Percentiles rank a stretch among this genome's conserved stretches.
Evolutionary conservation across 2,329 filamentous ascomycete species (phyloP).

Genomic region (Chaetomium strumarium): DNA sequence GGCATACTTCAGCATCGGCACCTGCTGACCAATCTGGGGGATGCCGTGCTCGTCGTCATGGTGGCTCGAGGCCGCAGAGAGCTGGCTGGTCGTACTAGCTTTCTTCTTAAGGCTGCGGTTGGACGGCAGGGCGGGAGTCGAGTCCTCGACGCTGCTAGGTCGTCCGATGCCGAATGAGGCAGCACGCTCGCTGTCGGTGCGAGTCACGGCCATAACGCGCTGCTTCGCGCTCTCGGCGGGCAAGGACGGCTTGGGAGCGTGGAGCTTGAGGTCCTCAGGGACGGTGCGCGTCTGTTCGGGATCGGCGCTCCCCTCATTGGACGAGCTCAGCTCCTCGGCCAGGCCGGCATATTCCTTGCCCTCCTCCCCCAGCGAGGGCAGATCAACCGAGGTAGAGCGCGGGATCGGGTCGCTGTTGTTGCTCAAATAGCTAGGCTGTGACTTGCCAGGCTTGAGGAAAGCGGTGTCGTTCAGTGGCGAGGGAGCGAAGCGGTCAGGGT

Average conservation of each 20-base stretch:
- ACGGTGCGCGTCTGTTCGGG: conserved; percentile 73
- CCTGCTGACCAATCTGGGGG: conserved; percentile 83
- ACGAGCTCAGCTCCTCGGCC: conserved; percentile 40
- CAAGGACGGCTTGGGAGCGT: conserved; percentile 83
- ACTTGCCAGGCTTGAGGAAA: conserved; percentile 44
- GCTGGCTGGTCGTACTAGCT: conserved; percentile 49
- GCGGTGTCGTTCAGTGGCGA: conserved; percentile 75
- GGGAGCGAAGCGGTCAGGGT: conserved; percentile 71
- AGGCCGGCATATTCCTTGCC: conserved; percentile 75
- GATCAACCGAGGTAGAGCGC: conserved; percentile 69
- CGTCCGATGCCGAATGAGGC: conserved; percentile 80
- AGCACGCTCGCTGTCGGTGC: conserved; percentile 83
- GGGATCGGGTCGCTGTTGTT: conserved; percentile 40
- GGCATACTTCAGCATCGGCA: conserved; percentile 88
- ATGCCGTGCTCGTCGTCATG: conserved; percentile 77
- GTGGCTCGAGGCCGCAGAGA: conserved; percentile 44
- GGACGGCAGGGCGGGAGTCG: conserved; percentile 34
- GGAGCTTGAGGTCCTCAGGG: conserved; percentile 73
- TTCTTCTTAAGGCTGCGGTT: conserved; percentile 56
- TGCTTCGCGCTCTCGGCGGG: conserved; percentile 76
- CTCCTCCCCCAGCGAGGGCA: conserved; percentile 85
- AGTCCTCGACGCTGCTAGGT: conserved; percentile 49
- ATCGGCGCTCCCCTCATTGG: conserved; percentile 39
- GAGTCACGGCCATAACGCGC: conserved; percentile 76
- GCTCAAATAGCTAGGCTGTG: conserved; percentile 31